phyloP scores from a whole-genome alignment of 2,329 filamentous ascomycete genomes.

The Aspergillus ochraceus region DNA sequence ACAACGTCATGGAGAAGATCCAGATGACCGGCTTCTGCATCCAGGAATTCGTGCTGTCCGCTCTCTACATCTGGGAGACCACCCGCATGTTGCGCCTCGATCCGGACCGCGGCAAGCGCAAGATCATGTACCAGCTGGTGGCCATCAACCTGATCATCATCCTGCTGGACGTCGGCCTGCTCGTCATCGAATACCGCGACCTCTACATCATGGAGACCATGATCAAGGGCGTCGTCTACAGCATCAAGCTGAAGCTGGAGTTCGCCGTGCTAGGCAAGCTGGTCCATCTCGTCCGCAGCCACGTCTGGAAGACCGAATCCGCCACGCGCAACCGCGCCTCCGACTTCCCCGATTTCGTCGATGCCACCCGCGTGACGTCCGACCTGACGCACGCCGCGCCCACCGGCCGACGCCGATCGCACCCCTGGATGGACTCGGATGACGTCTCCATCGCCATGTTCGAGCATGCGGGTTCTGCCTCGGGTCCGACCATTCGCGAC shows the following conservation, averaged over 20 bases:
- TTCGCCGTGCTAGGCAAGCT: slow-evolving; percentile 50
- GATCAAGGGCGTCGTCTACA: slow-evolving; percentile 49
- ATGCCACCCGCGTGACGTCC: slow-evolving; percentile 43
- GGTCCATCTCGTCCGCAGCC: slow-evolving; percentile 41
- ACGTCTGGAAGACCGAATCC: slow-evolving; percentile 40
- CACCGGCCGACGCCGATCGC: slow-evolving; percentile 20
- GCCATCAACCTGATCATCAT: slow-evolving; percentile 52
- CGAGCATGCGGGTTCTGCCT: slow-evolving; percentile 26
- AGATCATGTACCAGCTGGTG: slow-evolving; percentile 52
- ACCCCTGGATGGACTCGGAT: slow-evolving; percentile 36
- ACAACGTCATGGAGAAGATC: slow-evolving; percentile 54
- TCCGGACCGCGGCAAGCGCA: slow-evolving; percentile 42
- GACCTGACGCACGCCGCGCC: slow-evolving; percentile 42
- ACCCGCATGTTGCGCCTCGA: slow-evolving; percentile 52
- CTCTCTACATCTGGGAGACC: slow-evolving; percentile 56
- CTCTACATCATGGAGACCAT: slow-evolving; percentile 50
- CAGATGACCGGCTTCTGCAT: slow-evolving; percentile 59
- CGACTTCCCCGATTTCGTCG: slow-evolving; percentile 47
- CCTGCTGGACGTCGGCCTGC: slow-evolving; percentile 45
- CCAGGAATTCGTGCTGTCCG: slow-evolving; percentile 56
- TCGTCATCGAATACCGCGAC: slow-evolving; percentile 46
- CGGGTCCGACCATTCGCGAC: slow-evolving; percentile 9
- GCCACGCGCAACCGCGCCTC: slow-evolving; percentile 15
- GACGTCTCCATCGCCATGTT: slow-evolving; percentile 42
- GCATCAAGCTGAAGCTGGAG: slow-evolving; percentile 52